Evolutionary conservation across 1,139 yeast genomes (phyloP).

Genomic region (Nematodospora anomalae): DNA sequence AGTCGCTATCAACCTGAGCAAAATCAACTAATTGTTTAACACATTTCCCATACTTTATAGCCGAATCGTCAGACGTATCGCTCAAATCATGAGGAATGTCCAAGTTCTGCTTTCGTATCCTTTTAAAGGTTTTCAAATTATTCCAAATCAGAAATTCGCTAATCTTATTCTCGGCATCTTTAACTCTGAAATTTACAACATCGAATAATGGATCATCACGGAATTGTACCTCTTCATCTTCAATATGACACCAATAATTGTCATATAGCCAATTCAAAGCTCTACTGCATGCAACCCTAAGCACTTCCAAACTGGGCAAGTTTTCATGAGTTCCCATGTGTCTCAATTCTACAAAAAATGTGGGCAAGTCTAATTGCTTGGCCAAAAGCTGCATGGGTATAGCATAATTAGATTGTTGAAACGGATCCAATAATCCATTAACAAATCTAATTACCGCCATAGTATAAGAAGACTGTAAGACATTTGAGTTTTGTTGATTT

Average conservation of each 20-base stretch:
- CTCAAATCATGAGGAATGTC: conserved; percentile 36
- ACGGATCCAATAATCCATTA: conserved; percentile 86
- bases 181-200: conserved; percentile 5
- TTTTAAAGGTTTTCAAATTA: conserved; percentile 32
- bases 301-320: conserved; percentile 67
- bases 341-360: conserved; percentile 83
- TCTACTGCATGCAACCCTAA: conserved; percentile 54
- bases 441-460: conserved; percentile 86
- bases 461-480: conserved; percentile 56
- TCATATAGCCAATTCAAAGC: conserved; percentile 77
- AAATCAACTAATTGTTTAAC: conserved; percentile 22
- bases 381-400: conserved; percentile 80
- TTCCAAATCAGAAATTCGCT: conserved; percentile 10
- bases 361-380: conserved; percentile 64
- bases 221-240: conserved; percentile 21
- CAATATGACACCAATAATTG: conserved; percentile 67
- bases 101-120: conserved; percentile 48
- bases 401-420: conserved; percentile 77
- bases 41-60: conserved; percentile 23
- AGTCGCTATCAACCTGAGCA: conserved; percentile 7
- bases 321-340: conserved; percentile 92
- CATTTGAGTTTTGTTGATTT: conserved; percentile 16
- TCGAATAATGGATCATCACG: conserved; percentile 6
- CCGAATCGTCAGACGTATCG: conserved; percentile 34
- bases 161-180: conserved; percentile 2